Percentiles rank a stretch among this genome's conserved stretches.
Conservation (phyloP, 2,329 filamentous ascomycete species). For the Stagonosporopsis cucurbitacearum region DNA sequence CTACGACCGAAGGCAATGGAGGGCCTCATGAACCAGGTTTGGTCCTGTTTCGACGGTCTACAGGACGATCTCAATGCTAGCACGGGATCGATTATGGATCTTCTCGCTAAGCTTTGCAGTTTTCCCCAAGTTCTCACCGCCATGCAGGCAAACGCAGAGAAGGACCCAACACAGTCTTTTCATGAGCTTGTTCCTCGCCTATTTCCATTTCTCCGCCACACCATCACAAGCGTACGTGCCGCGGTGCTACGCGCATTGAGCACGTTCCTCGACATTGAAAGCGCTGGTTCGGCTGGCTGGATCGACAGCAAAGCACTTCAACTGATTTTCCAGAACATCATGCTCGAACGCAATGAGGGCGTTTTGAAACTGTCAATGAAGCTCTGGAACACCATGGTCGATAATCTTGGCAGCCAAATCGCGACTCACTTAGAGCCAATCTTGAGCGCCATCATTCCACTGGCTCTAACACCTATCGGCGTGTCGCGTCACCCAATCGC, state of each 20-base stretch:
- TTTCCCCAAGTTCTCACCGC: constrained; percentile 91
- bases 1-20: constrained; percentile 80
- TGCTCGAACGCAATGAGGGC: constrained; percentile 87
- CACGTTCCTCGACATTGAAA: constrained; percentile 89
- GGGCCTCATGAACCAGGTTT: constrained; percentile 89
- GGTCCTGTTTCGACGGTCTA: constrained; percentile 96
- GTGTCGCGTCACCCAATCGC: constrained; percentile 88
- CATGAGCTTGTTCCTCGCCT: constrained; percentile 89
- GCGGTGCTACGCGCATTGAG: constrained; percentile 91
- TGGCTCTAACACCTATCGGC: constrained; percentile 90
- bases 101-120: constrained; percentile 91
- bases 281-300: constrained; percentile 83
- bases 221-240: constrained; percentile 92
- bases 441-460: constrained; percentile 79
- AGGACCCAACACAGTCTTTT: constrained; percentile 87
- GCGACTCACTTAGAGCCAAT: constrained; percentile 76
- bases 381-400: constrained; percentile 82
- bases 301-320: constrained; percentile 87
- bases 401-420: constrained; percentile 70
- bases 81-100: constrained; percentile 97
- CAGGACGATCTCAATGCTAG: constrained; percentile 96
- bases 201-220: constrained; percentile 95
- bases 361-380: constrained; percentile 84
- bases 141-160: constrained; percentile 84
- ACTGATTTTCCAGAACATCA: constrained; percentile 90